Evolutionary conservation across 1,284 basidiomycete species (phyloP), one percentile per base, ranked within the genome.

Genomic region (Melampsora medusae): DNA sequence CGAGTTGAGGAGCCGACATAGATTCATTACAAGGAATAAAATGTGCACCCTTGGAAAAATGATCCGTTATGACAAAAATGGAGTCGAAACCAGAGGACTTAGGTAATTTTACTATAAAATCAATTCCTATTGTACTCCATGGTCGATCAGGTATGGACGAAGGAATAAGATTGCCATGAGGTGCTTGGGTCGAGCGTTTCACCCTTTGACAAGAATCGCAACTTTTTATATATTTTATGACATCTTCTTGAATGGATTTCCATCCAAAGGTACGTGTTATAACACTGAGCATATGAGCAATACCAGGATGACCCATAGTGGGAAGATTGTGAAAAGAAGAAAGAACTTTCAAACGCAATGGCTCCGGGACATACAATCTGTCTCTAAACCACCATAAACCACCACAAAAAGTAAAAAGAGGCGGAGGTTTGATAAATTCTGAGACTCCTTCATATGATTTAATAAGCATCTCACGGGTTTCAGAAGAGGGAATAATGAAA

Each of bases 61-160:
- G 61, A 28, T 72, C 61, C 28, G 50, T 50, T 16, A 72, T 48
- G 1, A 65, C 60, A 19, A 64, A 33, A 53, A 72, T 65, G 2
- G 70, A 72, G 42, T 72, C 70, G 33, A 53, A 61, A 4, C 53
- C 50, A 14, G 22, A 22, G 1, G 48, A 72, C 1, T 2, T n/a
- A 2, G 70, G 70, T 7, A 72, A 42, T 38, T 72, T 72, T 19
- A 48, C 46, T 28, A 72, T 72, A 33, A 72, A 65, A 65, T 72
- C 46, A 2, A 72, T 72, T 2, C 46, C 64, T 0, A 74, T 74
- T 1, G n/a, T 67, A 22, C 53, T 67, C 72, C 72, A 74, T 1
- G 65, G 72, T 7, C 31, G 4, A 35, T 59, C 22, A 4, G 49
- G 14, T 3, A 48, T n/a, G 3, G 9, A 2, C 10, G 67, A 46